Evolutionary conservation across 1,284 basidiomycete species (phyloP), one percentile per base, ranked within the genome.

Genomic region (Megacollybia platyphylla): DNA sequence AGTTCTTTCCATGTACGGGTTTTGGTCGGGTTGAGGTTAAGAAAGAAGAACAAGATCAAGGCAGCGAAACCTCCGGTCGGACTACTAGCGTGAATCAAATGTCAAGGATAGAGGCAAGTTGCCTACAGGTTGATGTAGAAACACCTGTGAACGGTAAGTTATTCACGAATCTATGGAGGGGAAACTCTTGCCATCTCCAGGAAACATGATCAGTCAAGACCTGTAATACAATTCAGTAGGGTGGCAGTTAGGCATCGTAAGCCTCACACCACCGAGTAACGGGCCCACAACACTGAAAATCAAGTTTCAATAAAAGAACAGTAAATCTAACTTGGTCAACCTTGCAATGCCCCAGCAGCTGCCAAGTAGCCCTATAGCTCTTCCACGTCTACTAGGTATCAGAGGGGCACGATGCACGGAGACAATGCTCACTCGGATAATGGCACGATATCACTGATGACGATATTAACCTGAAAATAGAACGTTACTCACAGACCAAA

Each of bases 21-120:
- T 45, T 73, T 60, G 49, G 75, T 79, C 0, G 84, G 82, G 49
- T 92, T 89, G 30, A 96, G 68, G 51, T 91, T 83, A 37, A 96
- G 73, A 63, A 82, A 87, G 57, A 86, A 75, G 55, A 87, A 82
- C 7, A 94, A 64, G 29, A 89, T 56, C 3, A 60, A 60, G 18
- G 77, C 74, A 2, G 89, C 87, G 32, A 87, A 52, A 31, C 77
- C 86, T 7, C 84, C 87, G 0, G 83, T 84, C 1, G 87, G 87
- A 30, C 80, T 84, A 45, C 41, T 34, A 46, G 11, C 48, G 36
- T n/a, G 41, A 41, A n/a, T n/a, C 42, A 37, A 11, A 11, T 34
- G 31, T 11, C 11, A 11, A 15, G 31, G 31, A 34, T 4, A 34
- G 15, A 34, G 10, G 15, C 10, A 4, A 4, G 6, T 11, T 17